Percentiles rank a stretch among this genome's conserved stretches.
These are phyloP conservation scores for Xylaria venustula DNA, from an alignment of 495 filamentous ascomycete species.

Conservation along the genomic window DNA sequence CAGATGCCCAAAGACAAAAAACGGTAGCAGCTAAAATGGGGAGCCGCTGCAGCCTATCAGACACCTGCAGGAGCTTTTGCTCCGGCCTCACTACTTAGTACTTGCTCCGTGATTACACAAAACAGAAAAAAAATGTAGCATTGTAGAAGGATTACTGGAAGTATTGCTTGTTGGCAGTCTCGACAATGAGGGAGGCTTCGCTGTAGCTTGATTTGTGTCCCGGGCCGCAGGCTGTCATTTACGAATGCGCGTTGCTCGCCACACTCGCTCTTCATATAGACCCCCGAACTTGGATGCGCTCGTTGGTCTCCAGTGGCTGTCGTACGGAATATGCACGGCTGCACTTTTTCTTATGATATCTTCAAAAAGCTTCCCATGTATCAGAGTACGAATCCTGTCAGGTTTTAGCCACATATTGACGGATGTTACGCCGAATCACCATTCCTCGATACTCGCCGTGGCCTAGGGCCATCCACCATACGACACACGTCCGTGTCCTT, in stretches of 20 bases:
- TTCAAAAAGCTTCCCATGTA: neutral
- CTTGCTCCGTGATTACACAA: neutral
- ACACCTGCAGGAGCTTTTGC: constrained; percentile 10
- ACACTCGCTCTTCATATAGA: neutral
- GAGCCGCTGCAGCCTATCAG: constrained; percentile 13
- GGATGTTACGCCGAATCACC: constrained; percentile 5
- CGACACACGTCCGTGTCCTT: constrained; percentile 5
- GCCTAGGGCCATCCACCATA: constrained; percentile 3
- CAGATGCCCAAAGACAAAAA: neutral
- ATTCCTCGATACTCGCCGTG: neutral
- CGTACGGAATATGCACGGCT: neutral
- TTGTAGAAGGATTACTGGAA: neutral
- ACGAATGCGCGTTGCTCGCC: constrained; percentile 1
- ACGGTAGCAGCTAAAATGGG: constrained; percentile 11
- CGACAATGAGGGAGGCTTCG: neutral
- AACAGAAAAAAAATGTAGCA: constrained; percentile 6
- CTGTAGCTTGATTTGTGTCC: neutral
- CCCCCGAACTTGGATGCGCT: neutral
- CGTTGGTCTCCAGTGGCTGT: neutral
- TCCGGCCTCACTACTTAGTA: constrained; percentile 13
- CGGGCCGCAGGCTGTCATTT: constrained; percentile 4
- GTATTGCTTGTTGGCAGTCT: neutral
- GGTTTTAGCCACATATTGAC: constrained; percentile 4
- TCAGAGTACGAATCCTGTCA: neutral
- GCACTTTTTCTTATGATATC: constrained; percentile 9